Evolutionary conservation across 1,139 yeast genomes (phyloP), one percentile per base, ranked within the genome.

Genomic region (Petasospora rhodanensis): DNA sequence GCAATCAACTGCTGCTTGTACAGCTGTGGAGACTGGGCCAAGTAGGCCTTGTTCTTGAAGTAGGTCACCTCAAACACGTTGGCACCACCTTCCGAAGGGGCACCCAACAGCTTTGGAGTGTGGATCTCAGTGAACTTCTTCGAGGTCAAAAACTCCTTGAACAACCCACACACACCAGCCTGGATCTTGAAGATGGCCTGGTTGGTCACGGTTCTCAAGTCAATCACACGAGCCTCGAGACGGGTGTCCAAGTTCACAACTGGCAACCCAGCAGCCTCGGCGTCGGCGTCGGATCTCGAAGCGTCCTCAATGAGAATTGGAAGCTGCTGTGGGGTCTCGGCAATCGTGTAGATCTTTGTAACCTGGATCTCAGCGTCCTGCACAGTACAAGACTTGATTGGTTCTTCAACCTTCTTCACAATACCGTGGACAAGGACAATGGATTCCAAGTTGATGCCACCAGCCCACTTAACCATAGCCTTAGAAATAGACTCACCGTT

Each of bases 1-100:
- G 96, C 95, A 64, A 91, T 91, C 59, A 91, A 76, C 74, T 91
- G 96, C 68, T 91, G 97, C 70, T 91, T 91, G 73, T 91, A 86
- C 51, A 91, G 73, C 69, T 91, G 99, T 33, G 99, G 99, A 27
- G 96, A 86, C 69, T 91, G 99, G 20, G 99, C 98, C 56, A 91
- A 70, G 64, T 73, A 91, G 7, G 97, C 97, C 44, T 80, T 79
- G 42, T 89, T 79, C 63, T 91, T 89, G 73, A 91, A 93, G 66
- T 93, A 93, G 33, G 82, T 70, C 43, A 91, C 80, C 64, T 85
- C 94, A 66, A 91, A 91, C 29, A 93, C 97, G 59, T 87, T 89
- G 42, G 96, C 77, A 47, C 99, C 99, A 59, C 97, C 96, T 69
- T 91, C 99, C 41, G 95, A 82, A 23, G 98, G 85, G 32, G 97